phyloP scores from a whole-genome alignment of 2,329 filamentous ascomycete species.

The Diplodia scrobiculata region DNA sequence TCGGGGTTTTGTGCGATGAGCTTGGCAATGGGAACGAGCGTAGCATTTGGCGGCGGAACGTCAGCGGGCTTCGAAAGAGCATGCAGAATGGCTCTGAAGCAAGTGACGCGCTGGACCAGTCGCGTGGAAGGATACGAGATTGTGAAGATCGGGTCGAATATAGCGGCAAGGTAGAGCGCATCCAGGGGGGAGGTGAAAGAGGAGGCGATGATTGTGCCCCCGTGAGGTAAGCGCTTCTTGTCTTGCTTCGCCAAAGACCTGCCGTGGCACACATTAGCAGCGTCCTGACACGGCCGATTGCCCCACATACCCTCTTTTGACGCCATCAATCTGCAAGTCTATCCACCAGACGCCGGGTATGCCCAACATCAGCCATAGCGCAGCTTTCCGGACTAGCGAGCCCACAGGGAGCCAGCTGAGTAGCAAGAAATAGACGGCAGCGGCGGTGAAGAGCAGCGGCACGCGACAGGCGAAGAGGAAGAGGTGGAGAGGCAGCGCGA shows the following conservation, averaged over 20 bases:
- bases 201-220: slow-evolving; percentile 80
- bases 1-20: slow-evolving; percentile 70
- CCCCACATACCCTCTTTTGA: slow-evolving; percentile 73
- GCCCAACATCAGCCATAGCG: slow-evolving; percentile 82
- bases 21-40: slow-evolving; percentile 43
- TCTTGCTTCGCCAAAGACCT: slow-evolving; percentile 71
- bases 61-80: slow-evolving; percentile 65
- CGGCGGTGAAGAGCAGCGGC: slow-evolving; percentile 71
- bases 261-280: slow-evolving; percentile 14
- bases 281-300: neutral
- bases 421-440: slow-evolving; percentile 72
- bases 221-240: slow-evolving; percentile 70
- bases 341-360: slow-evolving; percentile 98
- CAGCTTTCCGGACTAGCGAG: slow-evolving; percentile 72
- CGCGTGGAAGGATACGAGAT: slow-evolving; percentile 74
- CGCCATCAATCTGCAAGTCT: slow-evolving; percentile 95
- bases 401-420: slow-evolving; percentile 79
- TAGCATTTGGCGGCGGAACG: slow-evolving; percentile 39
- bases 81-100: slow-evolving; percentile 72
- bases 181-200: slow-evolving; percentile 93
- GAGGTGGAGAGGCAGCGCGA: slow-evolving; percentile 66
- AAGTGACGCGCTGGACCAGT: slow-evolving; percentile 73
- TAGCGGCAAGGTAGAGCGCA: slow-evolving; percentile 87
- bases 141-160: slow-evolving; percentile 95
- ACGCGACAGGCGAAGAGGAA: slow-evolving; percentile 80